phyloP scores from a whole-genome alignment of 2,329 filamentous ascomycete genomes.

The Cytospora piceicola region DNA sequence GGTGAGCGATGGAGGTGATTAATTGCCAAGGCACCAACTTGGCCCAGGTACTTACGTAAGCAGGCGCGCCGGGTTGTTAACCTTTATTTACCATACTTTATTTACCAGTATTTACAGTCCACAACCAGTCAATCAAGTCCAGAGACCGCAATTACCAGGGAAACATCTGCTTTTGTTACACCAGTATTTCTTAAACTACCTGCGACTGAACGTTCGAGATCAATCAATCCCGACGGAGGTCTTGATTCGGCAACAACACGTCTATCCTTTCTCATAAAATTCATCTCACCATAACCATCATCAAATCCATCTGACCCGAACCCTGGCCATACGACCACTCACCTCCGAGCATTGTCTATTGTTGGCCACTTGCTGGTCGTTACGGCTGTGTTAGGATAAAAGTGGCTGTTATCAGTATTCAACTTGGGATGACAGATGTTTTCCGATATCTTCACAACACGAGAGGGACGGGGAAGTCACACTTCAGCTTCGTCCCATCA shows the following conservation, averaged over 20 bases:
- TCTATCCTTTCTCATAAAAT: not conserved
- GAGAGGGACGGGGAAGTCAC: slow-evolving; percentile 10
- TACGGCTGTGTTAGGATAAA: not conserved
- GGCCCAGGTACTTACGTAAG: too few relatives aligned
- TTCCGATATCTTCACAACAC: slow-evolving; percentile 4
- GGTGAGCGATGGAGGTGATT: too few relatives aligned
- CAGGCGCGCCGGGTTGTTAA: not conserved
- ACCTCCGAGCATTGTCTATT: not conserved
- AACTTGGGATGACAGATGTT: not conserved
- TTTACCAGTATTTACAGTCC: not conserved
- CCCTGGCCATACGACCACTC: not conserved
- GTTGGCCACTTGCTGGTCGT: not conserved
- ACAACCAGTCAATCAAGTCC: not conserved
- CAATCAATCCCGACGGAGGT: not conserved
- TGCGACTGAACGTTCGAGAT: not conserved
- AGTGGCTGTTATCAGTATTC: not conserved
- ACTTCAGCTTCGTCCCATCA: slow-evolving; percentile 12
- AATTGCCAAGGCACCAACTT: too few relatives aligned
- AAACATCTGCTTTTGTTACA: not conserved
- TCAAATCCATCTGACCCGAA: not conserved
- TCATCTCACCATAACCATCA: not conserved
- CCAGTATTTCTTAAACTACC: not conserved
- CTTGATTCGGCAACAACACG: not conserved
- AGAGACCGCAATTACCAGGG: not conserved
- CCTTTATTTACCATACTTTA: not conserved